phyloP scores from a whole-genome alignment of 176 grass and related monocot genomes.

The Bothriochloa decipiens region DNA sequence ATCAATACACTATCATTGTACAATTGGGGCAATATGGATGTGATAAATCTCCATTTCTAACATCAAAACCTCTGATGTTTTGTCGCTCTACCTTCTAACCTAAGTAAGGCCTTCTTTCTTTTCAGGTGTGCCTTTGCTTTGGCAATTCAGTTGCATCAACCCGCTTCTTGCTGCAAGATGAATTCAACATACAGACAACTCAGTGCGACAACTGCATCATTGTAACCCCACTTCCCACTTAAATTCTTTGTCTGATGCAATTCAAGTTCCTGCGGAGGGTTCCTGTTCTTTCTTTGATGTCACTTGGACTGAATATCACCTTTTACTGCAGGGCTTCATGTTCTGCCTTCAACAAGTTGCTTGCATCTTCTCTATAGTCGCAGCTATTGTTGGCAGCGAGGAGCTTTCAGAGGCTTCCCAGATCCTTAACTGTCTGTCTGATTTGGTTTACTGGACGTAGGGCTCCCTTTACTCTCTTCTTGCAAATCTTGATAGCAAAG shows the following conservation, averaged over 20 bases:
- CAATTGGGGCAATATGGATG: not conserved
- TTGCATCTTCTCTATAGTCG: conserved; percentile 93
- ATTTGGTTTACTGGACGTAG: conserved; percentile 97
- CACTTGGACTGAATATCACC: not conserved
- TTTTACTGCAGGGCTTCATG: conserved; percentile 88
- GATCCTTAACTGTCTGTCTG: conserved; percentile 79
- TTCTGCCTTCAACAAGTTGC: conserved; percentile 93
- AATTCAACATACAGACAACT: conserved; percentile 99
- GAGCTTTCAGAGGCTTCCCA: conserved; percentile 91
- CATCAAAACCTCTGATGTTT: not conserved
- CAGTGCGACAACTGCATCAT: conserved; percentile 99
- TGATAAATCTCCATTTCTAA: not conserved
- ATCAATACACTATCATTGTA: not conserved
- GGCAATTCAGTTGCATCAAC: conserved; percentile 97
- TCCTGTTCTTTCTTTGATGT: conserved; percentile 61
- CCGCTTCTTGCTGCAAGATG: conserved; percentile 97
- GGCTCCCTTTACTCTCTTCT: conserved; percentile 27
- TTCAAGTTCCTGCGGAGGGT: conserved; percentile 50
- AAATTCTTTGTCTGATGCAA: conserved; percentile 26
- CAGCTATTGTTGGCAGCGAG: conserved; percentile 79
- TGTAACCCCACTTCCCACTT: conserved; percentile 42
- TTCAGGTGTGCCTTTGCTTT: conserved; percentile 93
- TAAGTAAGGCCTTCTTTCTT: conserved; percentile 12
- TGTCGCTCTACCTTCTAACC: not conserved
- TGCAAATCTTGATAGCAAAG: conserved; percentile 15